phyloP scores from a whole-genome alignment of 805 yeast genomes.

The Lachancea dasiensis region DNA sequence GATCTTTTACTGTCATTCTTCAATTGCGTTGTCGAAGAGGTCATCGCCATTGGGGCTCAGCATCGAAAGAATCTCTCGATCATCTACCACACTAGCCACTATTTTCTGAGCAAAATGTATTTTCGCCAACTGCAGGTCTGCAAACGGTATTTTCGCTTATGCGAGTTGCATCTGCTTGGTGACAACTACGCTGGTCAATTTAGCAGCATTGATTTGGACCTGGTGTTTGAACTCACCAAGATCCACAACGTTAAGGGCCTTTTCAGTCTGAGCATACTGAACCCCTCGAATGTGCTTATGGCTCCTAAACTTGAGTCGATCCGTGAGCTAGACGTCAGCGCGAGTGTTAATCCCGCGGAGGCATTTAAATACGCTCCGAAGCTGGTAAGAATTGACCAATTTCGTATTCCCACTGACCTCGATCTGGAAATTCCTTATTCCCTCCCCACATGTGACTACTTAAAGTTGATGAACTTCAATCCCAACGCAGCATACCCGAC shows the following conservation, averaged over 20 bases:
- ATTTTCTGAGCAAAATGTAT: slow-evolving; percentile 26
- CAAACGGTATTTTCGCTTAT: slow-evolving; percentile 11
- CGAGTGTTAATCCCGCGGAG: slow-evolving; percentile 10
- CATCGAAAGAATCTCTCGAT: slow-evolving; percentile 16
- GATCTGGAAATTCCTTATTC: slow-evolving; percentile 7
- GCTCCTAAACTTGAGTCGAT: slow-evolving; percentile 17
- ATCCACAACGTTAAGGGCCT: slow-evolving; percentile 17
- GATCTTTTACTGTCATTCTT: slow-evolving; percentile 17
- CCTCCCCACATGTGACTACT: slow-evolving; percentile 21
- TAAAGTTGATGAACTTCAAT: slow-evolving; percentile 19
- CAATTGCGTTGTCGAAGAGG: slow-evolving; percentile 3
- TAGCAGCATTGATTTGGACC: slow-evolving; percentile 21
- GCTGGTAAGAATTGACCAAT: slow-evolving; percentile 17
- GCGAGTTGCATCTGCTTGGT: slow-evolving; percentile 27
- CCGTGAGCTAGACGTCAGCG: slow-evolving; percentile 14
- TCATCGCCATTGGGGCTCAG: background rate
- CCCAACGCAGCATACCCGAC: slow-evolving; percentile 14
- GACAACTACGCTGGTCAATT: slow-evolving; percentile 3
- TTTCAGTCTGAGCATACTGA: slow-evolving; percentile 20
- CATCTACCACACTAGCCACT: slow-evolving; percentile 19
- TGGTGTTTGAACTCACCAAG: slow-evolving; percentile 22
- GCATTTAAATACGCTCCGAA: slow-evolving; percentile 16
- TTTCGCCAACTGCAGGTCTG: slow-evolving; percentile 19
- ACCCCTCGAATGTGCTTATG: slow-evolving; percentile 12
- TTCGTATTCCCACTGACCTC: slow-evolving; percentile 13